A percentile compares a stretch with the other conserved stretches of the same genome.
These are phyloP conservation scores for Blepharisma stoltei DNA, from an alignment of 73 alveolate species.

Conservation along the genomic window DNA sequence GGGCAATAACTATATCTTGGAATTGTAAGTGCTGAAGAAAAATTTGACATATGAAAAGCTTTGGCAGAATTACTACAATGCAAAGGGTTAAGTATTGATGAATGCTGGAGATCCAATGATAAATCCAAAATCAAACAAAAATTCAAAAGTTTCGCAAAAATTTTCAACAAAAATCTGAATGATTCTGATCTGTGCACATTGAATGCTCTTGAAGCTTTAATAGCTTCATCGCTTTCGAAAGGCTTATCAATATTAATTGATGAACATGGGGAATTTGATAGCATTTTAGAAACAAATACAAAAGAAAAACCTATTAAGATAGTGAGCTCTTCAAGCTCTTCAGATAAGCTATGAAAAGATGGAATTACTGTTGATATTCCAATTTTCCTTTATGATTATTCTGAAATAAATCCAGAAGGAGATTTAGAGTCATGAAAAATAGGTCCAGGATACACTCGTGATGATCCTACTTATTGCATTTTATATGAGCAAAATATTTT, in stretches of 20 bases:
- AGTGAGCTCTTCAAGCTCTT: not conserved
- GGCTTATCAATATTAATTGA: constrained; percentile 11
- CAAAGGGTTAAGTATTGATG: not conserved
- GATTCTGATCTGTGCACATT: not conserved
- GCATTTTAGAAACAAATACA: not conserved
- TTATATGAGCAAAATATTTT: not conserved
- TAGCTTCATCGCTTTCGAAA: not conserved
- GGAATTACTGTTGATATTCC: not conserved
- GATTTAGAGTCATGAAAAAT: constrained; percentile 10
- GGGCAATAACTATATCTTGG: too few relatives aligned
- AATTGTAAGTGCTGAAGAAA: not conserved
- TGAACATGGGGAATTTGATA: constrained; percentile 11
- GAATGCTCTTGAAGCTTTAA: constrained; percentile 10
- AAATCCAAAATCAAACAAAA: not conserved
- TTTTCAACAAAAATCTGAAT: not conserved
- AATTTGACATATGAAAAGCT: not conserved
- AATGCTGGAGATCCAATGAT: constrained; percentile 1
- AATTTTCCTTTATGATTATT: not conserved
- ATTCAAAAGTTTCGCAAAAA: not conserved
- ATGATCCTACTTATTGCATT: not conserved
- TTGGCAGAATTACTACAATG: not conserved
- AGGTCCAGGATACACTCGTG: constrained; percentile 8
- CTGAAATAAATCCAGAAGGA: not conserved
- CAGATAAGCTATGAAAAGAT: not conserved
- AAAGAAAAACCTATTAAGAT: constrained; percentile 24